Conservation (phyloP, 73 alveolate species). For the Symbiodinium natans region DNA sequence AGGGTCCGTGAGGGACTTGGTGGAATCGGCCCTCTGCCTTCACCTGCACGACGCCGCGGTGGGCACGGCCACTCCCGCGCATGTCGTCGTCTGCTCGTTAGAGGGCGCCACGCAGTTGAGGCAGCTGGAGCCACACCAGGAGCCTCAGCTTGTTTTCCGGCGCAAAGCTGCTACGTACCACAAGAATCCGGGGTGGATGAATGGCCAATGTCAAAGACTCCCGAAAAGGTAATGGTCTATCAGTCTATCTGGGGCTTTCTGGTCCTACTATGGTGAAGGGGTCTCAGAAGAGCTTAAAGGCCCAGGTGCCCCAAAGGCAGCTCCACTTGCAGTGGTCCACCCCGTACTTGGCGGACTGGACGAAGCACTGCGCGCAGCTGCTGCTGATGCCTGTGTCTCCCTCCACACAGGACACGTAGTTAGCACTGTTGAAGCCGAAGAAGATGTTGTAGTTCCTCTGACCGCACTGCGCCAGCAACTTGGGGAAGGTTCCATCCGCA, state of each 20-base stretch:
- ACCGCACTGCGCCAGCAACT: slow-evolving; percentile 45
- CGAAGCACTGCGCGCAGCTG: slow-evolving; percentile 23
- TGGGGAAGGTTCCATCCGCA: slow-evolving; percentile 68
- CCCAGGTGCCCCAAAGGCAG: slow-evolving; percentile 60
- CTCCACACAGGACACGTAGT: slow-evolving; percentile 13
- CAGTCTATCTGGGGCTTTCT: too few relatives aligned
- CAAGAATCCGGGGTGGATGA: too few relatives aligned
- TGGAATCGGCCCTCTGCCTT: not conserved
- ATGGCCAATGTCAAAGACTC: too few relatives aligned
- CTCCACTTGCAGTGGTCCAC: slow-evolving; percentile 72
- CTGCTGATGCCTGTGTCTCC: not conserved
- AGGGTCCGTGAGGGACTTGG: too few relatives aligned
- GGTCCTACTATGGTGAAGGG: too few relatives aligned
- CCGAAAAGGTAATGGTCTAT: too few relatives aligned
- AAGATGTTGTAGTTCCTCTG: slow-evolving; percentile 47
- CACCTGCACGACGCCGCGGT: slow-evolving; percentile 51
- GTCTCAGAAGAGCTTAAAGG: not conserved
- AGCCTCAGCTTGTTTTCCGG: not conserved
- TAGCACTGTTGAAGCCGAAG: slow-evolving; percentile 42
- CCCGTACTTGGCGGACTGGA: slow-evolving; percentile 44
- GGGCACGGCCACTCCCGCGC: slow-evolving; percentile 72
- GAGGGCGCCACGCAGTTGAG: slow-evolving; percentile 28
- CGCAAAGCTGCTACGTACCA: too few relatives aligned
- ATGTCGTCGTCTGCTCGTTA: not conserved
- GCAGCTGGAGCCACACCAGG: slow-evolving; percentile 45